Conservation (phyloP, 202 grass and related monocot genomes). For the Saccharum hybrid region DNA sequence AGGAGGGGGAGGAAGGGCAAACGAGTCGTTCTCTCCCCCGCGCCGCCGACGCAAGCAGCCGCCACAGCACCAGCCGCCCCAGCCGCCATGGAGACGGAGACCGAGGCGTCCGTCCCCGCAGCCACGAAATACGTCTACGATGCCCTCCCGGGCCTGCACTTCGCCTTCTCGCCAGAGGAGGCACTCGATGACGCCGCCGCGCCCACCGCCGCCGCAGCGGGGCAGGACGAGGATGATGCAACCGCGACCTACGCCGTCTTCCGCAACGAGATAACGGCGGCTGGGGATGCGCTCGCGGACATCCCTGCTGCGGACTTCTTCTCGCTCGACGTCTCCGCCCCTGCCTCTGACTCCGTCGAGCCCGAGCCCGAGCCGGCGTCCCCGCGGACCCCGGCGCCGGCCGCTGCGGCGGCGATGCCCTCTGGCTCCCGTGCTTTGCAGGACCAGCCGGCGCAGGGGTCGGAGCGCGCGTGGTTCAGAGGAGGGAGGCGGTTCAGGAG, state of each 20-base stretch:
- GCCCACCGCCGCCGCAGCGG: not conserved
- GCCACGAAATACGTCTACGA: conserved; percentile 52
- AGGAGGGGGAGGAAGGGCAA: conserved; percentile 45
- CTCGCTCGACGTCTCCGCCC: conserved; percentile 63
- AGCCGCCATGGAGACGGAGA: not conserved
- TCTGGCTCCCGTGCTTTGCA: conserved; percentile 31
- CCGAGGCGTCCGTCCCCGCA: conserved; percentile 1
- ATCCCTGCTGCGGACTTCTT: conserved; percentile 75
- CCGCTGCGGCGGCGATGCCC: not conserved
- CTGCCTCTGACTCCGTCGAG: not conserved
- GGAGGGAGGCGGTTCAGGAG: conserved; percentile 70
- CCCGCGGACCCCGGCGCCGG: not conserved
- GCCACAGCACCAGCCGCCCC: not conserved
- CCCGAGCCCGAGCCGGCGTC: conserved; percentile 1
- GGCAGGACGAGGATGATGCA: conserved; percentile 37
- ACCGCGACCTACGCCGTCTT: conserved; percentile 68
- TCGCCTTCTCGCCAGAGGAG: conserved; percentile 42
- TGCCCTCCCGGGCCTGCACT: conserved; percentile 52
- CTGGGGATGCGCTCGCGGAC: conserved; percentile 44
- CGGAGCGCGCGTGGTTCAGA: conserved; percentile 81
- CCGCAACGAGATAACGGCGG: conserved; percentile 79
- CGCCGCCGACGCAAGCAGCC: conserved; percentile 33
- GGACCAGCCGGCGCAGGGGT: conserved; percentile 50
- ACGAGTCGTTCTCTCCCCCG: conserved; percentile 7
- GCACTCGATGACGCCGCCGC: conserved; percentile 3